These are phyloP conservation scores for Beauveria bassiana DNA, from an alignment of 2,329 filamentous ascomycete species.

Conservation along the genomic window DNA sequence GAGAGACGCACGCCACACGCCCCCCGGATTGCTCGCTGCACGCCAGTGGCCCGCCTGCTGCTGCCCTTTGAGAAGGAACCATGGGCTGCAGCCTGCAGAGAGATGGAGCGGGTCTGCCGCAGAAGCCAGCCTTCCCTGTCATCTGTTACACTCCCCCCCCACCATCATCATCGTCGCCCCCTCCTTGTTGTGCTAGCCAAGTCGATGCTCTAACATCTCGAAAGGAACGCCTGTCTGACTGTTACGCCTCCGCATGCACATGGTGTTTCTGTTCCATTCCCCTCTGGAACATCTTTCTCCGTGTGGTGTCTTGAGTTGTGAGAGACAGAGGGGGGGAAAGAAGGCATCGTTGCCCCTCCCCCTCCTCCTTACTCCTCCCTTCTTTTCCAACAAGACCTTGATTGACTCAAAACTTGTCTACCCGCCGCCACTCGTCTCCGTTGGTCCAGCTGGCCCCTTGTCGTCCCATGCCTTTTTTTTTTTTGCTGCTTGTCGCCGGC, in stretches of 20 bases:
- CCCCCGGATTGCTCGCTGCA: no score
- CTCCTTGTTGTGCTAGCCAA: not conserved
- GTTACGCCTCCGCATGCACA: constrained; percentile 9
- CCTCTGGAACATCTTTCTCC: constrained; percentile 3
- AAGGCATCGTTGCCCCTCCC: not conserved
- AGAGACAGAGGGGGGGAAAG: not conserved
- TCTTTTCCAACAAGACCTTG: not conserved
- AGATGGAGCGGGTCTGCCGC: not conserved
- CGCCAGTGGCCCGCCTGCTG: no score
- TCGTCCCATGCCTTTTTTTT: not conserved
- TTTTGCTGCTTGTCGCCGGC: not conserved
- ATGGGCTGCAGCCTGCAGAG: no score
- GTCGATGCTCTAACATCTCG: constrained; percentile 2
- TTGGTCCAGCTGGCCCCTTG: not conserved
- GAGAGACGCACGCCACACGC: no score
- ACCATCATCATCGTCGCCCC: not conserved
- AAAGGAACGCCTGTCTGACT: constrained; percentile 7
- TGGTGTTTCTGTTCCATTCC: constrained; percentile 10
- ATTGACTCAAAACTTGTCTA: constrained; percentile 2
- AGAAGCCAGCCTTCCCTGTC: not conserved
- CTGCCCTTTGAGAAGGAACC: no score
- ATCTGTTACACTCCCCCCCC: not conserved
- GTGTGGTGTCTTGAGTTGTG: not conserved
- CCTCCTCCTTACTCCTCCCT: not conserved
- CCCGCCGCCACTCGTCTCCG: not conserved